A percentile compares a stretch with the other conserved stretches of the same genome.
Conservation (phyloP, 371 early-diverging fungal species). For the Rhizopus sp. region DNA sequence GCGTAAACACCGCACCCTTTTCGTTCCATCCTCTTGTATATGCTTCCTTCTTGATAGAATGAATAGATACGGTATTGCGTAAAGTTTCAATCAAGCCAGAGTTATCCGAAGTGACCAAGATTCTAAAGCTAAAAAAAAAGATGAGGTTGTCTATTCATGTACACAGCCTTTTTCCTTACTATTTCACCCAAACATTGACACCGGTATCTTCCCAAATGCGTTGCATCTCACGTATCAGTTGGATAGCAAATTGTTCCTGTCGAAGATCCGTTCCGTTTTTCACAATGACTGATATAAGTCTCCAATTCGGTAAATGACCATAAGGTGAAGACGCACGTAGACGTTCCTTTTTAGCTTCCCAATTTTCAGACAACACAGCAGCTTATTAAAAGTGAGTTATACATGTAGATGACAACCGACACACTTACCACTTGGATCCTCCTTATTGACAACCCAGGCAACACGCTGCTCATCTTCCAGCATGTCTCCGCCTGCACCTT, state of each 20-base stretch:
- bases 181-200: constrained; percentile 90
- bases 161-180: constrained; percentile 56
- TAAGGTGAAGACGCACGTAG: constrained; percentile 84
- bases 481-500: constrained; percentile 55
- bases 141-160: background rate
- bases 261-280: constrained; percentile 97
- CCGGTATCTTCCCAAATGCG: constrained; percentile 89
- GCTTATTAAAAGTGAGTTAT: constrained; percentile 50
- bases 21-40: constrained; percentile 62
- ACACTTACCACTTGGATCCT: constrained; percentile 85
- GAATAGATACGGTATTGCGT: constrained; percentile 91
- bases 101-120: constrained; percentile 88
- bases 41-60: constrained; percentile 96
- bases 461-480: constrained; percentile 60
- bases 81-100: constrained; percentile 97
- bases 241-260: constrained; percentile 97
- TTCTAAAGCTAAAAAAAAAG: constrained; percentile 61
- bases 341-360: constrained; percentile 83
- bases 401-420: no score
- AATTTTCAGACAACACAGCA: constrained; percentile 89
- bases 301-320: constrained; percentile 84
- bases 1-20: constrained; percentile 73
- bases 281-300: constrained; percentile 92
- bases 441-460: constrained; percentile 59
- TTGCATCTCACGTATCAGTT: constrained; percentile 93